phyloP scores from a whole-genome alignment of 345 rosid species.

The Aurinia saxatilis region DNA sequence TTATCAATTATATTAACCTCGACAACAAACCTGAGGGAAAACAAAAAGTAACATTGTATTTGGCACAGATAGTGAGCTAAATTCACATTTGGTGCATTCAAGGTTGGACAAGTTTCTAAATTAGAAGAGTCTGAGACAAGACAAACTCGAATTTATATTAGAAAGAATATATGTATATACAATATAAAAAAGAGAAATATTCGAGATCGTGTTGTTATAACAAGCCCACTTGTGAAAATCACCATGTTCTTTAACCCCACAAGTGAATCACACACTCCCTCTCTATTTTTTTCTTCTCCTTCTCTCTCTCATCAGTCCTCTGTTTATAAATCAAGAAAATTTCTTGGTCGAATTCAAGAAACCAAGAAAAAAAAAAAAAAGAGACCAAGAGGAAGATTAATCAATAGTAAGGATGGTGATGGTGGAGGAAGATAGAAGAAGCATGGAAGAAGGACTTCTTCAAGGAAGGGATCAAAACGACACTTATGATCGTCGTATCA shows the following conservation, averaged over 20 bases:
- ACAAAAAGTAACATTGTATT: background rate
- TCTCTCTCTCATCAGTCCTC: background rate
- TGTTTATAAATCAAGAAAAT: background rate
- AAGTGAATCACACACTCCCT: background rate
- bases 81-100: background rate
- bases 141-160: background rate
- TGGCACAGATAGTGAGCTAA: background rate
- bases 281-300: background rate
- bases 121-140: background rate
- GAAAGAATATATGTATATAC: background rate
- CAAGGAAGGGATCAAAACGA: background rate
- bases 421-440: conserved; percentile 11
- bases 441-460: conserved; percentile 25
- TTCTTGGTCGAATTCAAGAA: background rate
- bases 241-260: background rate
- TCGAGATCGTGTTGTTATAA: background rate
- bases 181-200: background rate
- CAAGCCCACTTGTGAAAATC: background rate
- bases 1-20: background rate
- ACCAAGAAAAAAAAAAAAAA: background rate
- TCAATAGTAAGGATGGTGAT: too few species aligned
- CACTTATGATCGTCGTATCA: conserved; percentile 15
- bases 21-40: background rate
- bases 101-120: background rate
- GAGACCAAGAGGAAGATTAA: too few species aligned